Base-by-base conservation (phyloP, 2,329 filamentous ascomycete genomes). In the Rhytidhysteron rufulum region DNA sequence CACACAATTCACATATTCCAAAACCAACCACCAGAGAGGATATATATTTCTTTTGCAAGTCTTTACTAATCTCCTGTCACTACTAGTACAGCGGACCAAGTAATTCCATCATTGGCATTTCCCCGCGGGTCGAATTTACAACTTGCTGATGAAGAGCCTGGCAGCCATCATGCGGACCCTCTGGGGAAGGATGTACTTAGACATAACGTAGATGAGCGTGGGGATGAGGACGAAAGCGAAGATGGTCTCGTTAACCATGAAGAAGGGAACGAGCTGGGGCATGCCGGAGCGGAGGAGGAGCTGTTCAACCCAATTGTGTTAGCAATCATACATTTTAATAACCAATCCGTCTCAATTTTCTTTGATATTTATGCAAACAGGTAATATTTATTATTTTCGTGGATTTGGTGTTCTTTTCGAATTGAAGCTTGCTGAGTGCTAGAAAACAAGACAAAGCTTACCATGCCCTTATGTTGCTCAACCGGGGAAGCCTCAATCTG, bases 231-330 rank as follows among this genome's bases (percentile, higher is more conserved):
- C 51, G 50, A 68, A 68, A 34, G 65, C 66, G 48, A 62, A 52
- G 46, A 61, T 65, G 44, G 59, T 64, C 63, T 69, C 66, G 58
- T 68, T 69, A 55, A 69, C 64, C 60, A 68, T 68, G 61, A 67
- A 69, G 62, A 69, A 69, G 49, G 66, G 66, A 35, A 69, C 60
- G 44, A 69, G 66, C 58, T 69, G 66, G 44, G 66, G 66, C 66
- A 69, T 69, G 45, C 63, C 66, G 47, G 66, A 66, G 56, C 63
- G 62, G 51, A 68, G 62, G 39, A 65, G 49, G 11, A 52, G 62
- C 65, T 67, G 43, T 40, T n/a, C n/a, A n/a, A n/a, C n/a, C n/a
- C n/a, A n/a, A n/a, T n/a, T 13, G 11, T 55, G 11, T 25, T 22
- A 34, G 37, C 18, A 34, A n/a, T 39, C 21, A 11, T n/a, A 8